These are phyloP conservation scores for Aspergillus glaucus DNA, from an alignment of 2,329 filamentous ascomycete genomes.

Conservation along the genomic window DNA sequence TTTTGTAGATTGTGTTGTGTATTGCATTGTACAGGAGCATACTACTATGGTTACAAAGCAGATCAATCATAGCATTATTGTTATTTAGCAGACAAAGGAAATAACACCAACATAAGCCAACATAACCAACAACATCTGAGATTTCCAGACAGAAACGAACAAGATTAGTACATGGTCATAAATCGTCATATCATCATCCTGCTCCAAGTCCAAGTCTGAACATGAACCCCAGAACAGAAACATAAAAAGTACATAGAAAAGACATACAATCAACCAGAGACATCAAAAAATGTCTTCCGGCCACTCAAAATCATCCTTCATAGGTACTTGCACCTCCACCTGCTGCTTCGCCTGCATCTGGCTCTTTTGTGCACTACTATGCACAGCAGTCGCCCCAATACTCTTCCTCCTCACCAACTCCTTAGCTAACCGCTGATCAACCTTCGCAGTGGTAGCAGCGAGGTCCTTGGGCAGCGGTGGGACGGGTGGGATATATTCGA, in stretches of 20 bases:
- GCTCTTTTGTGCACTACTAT: neutral
- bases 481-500: constrained; percentile 33
- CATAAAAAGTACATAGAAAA: neutral
- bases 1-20: constrained; percentile 9
- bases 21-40: too few relatives aligned
- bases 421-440: constrained; percentile 15
- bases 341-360: constrained; percentile 1
- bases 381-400: neutral
- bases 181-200: neutral
- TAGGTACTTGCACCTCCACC: constrained; percentile 2
- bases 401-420: constrained; percentile 14
- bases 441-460: constrained; percentile 21
- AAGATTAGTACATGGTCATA: neutral
- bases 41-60: neutral
- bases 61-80: neutral
- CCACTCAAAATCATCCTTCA: constrained; percentile 30
- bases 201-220: neutral
- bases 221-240: neutral
- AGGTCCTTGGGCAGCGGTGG: constrained; percentile 34
- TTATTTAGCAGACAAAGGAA: neutral
- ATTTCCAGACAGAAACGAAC: neutral
- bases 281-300: constrained; percentile 39
- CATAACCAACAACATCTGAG: neutral
- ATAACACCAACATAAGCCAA: neutral
- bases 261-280: neutral